Evolutionary conservation across 176 grass and related monocot species (phyloP), one percentile per base, ranked within the genome.

Genomic region (Carex cristatella): DNA sequence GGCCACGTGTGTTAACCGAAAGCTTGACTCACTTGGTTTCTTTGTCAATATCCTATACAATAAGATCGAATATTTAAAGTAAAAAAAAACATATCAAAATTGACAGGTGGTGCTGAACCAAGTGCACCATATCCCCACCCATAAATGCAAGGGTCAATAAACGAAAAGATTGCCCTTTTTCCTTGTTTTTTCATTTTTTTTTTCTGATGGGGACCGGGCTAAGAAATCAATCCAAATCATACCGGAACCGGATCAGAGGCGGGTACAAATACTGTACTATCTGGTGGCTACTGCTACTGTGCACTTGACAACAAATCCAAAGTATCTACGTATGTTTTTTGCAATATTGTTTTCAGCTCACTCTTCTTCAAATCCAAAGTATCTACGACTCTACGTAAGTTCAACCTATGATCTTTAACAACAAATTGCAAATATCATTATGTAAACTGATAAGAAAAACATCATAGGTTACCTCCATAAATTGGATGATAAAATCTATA

Each of bases 401-500:
- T 83, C 62, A 55, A 60, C 37, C 54, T 67, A 49, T 40, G 38
- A 82, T 82, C 2, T 65, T 80, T 30, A 61, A 62, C 59, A 62
- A 62, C 40, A 67, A 67, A 13, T 86, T 86, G 2, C 73, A 77
- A 74, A 72, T 72, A 67, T 48, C 69, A 33, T 61, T 40, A 33
- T 1, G 4, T 54, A 70, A 58, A 44, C 7, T 48, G 11, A 64
- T 70, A 79, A 61, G 44, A 80, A 33, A 33, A 7, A 18, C 6
- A 63, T 38, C 13, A 61, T 16, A 61, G 19, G 28, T 86, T 93
- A 94, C 95, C 93, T 98, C 95, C 95, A 98, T 95, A 87, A 98
- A 98, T 61, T 95, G 93, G 78, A 98, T 93, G 11, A 98, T 98
- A 82, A 98, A 98, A 91, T 95, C 95, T 61, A 98, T 98, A 78